A percentile compares a stretch with the other conserved stretches of the same genome.
phyloP scores from a whole-genome alignment of 495 filamentous ascomycete genomes.

The Jackrogersella multiformis region DNA sequence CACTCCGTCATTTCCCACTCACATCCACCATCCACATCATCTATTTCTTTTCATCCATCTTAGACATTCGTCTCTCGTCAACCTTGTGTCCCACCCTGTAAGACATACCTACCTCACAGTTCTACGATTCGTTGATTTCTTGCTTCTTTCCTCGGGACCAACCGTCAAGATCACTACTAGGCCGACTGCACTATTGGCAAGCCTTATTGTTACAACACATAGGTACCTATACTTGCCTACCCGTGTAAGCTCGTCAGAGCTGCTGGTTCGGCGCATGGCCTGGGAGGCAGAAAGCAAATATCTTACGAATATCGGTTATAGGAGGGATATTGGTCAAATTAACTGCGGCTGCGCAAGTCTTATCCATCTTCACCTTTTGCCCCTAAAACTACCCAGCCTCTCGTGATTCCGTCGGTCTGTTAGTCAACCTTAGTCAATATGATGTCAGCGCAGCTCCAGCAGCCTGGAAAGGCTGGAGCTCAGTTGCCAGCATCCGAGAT shows the following conservation, averaged over 20 bases:
- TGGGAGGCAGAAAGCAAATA: background rate
- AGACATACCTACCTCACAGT: constrained; percentile 2
- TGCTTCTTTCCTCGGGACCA: background rate
- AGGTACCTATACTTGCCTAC: constrained; percentile 2
- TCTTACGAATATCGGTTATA: background rate
- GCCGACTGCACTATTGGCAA: background rate
- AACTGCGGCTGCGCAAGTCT: background rate
- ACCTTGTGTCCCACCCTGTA: background rate
- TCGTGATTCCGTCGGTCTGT: constrained; percentile 4
- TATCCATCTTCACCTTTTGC: background rate
- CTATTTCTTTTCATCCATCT: background rate
- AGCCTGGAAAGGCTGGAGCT: constrained; percentile 34
- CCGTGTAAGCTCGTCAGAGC: constrained; percentile 16
- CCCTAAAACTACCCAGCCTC: background rate
- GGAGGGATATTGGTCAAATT: constrained; percentile 19
- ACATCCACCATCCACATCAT: background rate
- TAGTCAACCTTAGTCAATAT: constrained; percentile 33
- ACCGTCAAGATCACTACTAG: background rate
- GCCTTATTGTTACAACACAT: background rate
- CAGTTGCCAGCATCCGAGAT: constrained; percentile 1
- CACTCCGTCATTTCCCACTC: constrained; percentile 17
- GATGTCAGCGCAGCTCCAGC: constrained; percentile 50
- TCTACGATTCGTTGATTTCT: constrained; percentile 1
- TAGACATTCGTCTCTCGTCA: background rate
- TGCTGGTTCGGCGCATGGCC: constrained; percentile 26